Evolutionary conservation across 2,329 filamentous ascomycete species (phyloP).

Genomic region (Mollisiaceae sp.): DNA sequence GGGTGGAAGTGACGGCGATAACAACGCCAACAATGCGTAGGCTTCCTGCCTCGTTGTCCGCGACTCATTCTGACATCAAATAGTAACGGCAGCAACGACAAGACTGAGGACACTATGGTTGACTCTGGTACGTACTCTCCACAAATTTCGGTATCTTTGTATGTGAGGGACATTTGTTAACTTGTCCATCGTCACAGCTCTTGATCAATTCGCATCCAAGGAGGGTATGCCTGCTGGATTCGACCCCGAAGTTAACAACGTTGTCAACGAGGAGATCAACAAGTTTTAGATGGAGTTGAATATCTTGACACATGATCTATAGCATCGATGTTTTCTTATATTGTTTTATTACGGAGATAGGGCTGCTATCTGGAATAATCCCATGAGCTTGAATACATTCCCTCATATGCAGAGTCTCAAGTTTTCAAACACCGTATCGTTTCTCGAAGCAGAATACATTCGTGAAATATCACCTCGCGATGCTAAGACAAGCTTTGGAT

Average conservation of each 20-base stretch:
- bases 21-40: slow-evolving; percentile 35
- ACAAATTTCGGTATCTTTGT: not conserved
- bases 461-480: too few relatives aligned
- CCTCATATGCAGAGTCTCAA: too few relatives aligned
- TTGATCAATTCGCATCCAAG: slow-evolving; percentile 43
- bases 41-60: not conserved
- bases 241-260: slow-evolving; percentile 45
- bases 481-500: too few relatives aligned
- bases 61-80: not conserved
- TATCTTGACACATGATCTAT: not conserved
- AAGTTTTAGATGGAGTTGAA: slow-evolving; percentile 33
- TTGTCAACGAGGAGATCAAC: slow-evolving; percentile 45
- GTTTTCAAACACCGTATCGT: too few relatives aligned
- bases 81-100: slow-evolving; percentile 37
- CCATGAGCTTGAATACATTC: too few relatives aligned
- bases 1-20: slow-evolving; percentile 44
- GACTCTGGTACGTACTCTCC: slow-evolving; percentile 41
- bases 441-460: too few relatives aligned
- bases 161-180: slow-evolving; percentile 9
- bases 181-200: slow-evolving; percentile 28
- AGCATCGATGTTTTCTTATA: not conserved
- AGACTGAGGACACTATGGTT: slow-evolving; percentile 42
- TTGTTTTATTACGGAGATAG: slow-evolving; percentile 5
- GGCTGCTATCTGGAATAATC: too few relatives aligned
- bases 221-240: slow-evolving; percentile 42